Percentiles rank a stretch among this genome's conserved stretches.
phyloP scores from a whole-genome alignment of 2,329 filamentous ascomycete species.

The Colletotrichum kahawae region DNA sequence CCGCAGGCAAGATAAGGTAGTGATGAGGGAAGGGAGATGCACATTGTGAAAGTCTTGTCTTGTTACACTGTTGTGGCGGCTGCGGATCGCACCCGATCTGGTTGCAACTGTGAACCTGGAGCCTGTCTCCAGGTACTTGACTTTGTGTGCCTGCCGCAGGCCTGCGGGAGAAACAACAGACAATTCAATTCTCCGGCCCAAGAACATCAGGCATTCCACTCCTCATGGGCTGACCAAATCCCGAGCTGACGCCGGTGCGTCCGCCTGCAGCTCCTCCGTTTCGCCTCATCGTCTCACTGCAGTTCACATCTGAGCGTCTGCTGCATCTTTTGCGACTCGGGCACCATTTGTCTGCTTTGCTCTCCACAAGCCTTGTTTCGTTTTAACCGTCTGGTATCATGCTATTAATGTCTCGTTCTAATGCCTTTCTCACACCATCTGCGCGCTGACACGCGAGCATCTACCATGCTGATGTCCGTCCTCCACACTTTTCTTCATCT shows the following conservation, averaged over 20 bases:
- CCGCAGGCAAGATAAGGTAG: neutral
- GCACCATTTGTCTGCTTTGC: neutral
- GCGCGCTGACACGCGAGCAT: neutral
- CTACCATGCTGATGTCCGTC: neutral
- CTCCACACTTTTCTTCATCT: neutral
- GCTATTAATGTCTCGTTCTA: conserved; percentile 16
- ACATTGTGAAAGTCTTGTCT: neutral
- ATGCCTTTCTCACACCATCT: neutral
- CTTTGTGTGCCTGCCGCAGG: neutral
- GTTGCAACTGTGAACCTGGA: neutral
- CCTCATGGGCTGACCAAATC: neutral
- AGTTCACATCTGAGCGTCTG: conserved; percentile 7
- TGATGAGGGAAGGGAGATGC: neutral
- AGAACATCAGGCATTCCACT: neutral
- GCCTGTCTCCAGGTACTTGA: neutral
- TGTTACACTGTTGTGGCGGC: neutral
- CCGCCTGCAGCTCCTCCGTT: conserved; percentile 2
- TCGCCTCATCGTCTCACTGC: conserved; percentile 13
- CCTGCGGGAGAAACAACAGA: neutral
- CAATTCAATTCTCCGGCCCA: neutral
- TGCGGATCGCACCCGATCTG: neutral
- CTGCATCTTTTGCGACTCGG: neutral
- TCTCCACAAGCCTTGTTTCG: conserved; percentile 5
- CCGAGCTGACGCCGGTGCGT: neutral
- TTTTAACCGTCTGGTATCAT: conserved; percentile 21